Conservation (phyloP, 202 grass and related monocot species). For the Musa balbisiana region DNA sequence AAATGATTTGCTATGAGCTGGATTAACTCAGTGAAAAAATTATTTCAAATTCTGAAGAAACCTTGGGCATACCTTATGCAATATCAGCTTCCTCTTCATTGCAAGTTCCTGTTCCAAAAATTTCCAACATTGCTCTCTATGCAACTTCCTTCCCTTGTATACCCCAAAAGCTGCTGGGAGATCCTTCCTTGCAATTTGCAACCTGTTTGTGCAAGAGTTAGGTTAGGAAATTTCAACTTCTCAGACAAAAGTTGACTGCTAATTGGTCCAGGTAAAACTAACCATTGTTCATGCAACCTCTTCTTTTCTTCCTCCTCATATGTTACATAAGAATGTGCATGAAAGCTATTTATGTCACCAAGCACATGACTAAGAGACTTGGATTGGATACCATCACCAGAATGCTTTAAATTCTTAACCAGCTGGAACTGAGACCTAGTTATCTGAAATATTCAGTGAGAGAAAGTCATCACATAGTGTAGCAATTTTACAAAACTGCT, state of each 20-base stretch:
- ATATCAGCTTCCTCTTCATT: constrained; percentile 29
- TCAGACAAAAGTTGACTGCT: neutral
- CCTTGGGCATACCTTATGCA: constrained; percentile 33
- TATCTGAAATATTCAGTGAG: constrained; percentile 34
- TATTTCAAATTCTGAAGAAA: neutral
- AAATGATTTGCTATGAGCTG: neutral
- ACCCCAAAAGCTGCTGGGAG: constrained; percentile 31
- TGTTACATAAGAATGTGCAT: constrained; percentile 33
- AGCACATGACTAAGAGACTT: constrained; percentile 43
- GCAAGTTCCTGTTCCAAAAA: constrained; percentile 29
- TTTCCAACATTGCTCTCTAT: constrained; percentile 28
- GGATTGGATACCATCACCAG: constrained; percentile 50
- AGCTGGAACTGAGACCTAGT: constrained; percentile 42
- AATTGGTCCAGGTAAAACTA: constrained; percentile 16
- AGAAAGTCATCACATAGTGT: neutral
- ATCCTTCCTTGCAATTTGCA: constrained; percentile 35
- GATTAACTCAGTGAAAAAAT: neutral
- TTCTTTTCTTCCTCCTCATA: constrained; percentile 41
- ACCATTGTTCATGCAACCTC: constrained; percentile 40
- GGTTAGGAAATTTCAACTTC: constrained; percentile 14
- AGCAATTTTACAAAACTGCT: neutral
- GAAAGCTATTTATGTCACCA: constrained; percentile 42
- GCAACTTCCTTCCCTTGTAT: constrained; percentile 19
- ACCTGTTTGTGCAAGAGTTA: constrained; percentile 25
- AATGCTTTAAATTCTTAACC: constrained; percentile 50